These are phyloP conservation scores for Ganoderma sinense DNA, from an alignment of 1,284 basidiomycete genomes.

Conservation along the genomic window DNA sequence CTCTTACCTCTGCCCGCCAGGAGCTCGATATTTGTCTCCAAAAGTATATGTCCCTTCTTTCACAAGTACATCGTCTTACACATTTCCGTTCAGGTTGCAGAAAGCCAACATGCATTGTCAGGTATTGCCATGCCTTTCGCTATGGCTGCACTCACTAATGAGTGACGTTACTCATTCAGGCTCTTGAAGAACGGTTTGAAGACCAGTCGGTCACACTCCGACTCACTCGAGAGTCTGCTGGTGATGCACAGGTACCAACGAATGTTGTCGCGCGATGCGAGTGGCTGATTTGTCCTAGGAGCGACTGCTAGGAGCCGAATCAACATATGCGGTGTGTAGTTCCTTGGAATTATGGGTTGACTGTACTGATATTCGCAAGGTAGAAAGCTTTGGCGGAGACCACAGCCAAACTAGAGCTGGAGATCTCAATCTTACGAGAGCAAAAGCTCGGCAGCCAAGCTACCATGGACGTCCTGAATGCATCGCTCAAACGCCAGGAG, in stretches of 20 bases:
- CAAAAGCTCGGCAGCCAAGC: conserved; percentile 34
- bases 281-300: conserved; percentile 34
- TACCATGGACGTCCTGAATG: conserved; percentile 30
- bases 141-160: conserved; percentile 34
- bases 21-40: conserved; percentile 36
- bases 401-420: conserved; percentile 31
- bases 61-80: background rate
- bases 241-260: conserved; percentile 57
- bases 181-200: conserved; percentile 67
- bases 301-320: conserved; percentile 41
- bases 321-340: conserved; percentile 37
- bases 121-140: conserved; percentile 25
- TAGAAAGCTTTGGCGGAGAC: conserved; percentile 36
- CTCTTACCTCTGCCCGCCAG: conserved; percentile 32
- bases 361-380: background rate
- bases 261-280: background rate
- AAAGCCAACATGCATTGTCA: conserved; percentile 36
- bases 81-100: conserved; percentile 30
- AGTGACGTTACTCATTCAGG: conserved; percentile 37
- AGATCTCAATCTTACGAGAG: conserved; percentile 37
- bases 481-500: conserved; percentile 28
- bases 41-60: conserved; percentile 28
- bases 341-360: background rate
- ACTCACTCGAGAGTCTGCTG: conserved; percentile 59
- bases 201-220: conserved; percentile 59